phyloP scores from a whole-genome alignment of 495 filamentous ascomycete genomes.

The Aspergillus panamensis region DNA sequence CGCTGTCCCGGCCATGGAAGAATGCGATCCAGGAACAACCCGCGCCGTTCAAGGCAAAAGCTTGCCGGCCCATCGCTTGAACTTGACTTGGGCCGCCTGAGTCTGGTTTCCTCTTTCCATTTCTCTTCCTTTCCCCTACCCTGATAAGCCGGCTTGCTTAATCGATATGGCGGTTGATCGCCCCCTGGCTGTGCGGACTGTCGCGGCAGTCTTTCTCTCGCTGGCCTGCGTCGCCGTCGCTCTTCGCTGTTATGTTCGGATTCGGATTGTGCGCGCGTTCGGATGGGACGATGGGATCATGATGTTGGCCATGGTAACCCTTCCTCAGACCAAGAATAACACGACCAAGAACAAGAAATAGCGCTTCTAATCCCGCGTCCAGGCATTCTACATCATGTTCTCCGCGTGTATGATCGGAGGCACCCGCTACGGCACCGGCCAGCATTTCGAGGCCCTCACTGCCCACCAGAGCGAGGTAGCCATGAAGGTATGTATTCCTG shows the following conservation, averaged over 20 bases:
- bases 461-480: slow-evolving; percentile 4
- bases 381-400: slow-evolving; percentile 18
- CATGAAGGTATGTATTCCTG: slow-evolving; percentile 14
- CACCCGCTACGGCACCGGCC: slow-evolving; percentile 13
- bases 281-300: background rate
- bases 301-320: background rate
- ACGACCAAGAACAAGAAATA: too few species aligned
- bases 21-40: too few species aligned
- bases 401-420: slow-evolving; percentile 19
- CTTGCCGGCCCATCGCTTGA: too few species aligned
- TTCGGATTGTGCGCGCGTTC: background rate
- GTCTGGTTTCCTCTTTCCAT: too few species aligned
- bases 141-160: too few species aligned
- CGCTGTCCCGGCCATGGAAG: too few species aligned
- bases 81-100: too few species aligned
- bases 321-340: too few species aligned
- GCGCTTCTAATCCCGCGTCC: background rate
- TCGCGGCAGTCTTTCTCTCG: background rate
- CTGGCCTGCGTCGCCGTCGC: background rate
- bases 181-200: background rate
- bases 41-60: too few species aligned
- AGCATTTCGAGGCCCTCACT: slow-evolving; percentile 8
- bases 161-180: background rate
- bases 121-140: too few species aligned
- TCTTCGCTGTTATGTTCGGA: background rate